Conservation (phyloP, 768 basidiomycete genomes). For the Trametes punicea region DNA sequence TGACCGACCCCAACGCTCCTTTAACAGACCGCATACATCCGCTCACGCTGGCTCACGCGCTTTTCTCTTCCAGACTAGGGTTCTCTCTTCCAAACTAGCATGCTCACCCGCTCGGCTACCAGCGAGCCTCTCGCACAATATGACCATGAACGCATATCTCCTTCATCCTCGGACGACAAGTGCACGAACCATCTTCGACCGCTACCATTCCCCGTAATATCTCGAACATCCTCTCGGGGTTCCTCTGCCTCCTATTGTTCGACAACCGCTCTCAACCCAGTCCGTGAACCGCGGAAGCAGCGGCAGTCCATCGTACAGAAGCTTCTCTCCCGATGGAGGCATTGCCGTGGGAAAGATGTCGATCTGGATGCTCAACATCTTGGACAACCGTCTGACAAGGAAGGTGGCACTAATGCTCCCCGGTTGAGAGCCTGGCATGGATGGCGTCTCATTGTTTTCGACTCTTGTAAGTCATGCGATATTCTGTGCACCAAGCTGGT, state of each 20-base stretch:
- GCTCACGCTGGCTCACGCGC: not conserved
- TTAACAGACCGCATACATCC: constrained; percentile 2
- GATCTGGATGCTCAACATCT: constrained; percentile 6
- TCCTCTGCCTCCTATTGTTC: constrained; percentile 24
- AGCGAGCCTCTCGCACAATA: constrained; percentile 15
- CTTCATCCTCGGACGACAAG: constrained; percentile 12
- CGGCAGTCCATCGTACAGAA: constrained; percentile 6
- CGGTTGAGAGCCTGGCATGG: constrained; percentile 37
- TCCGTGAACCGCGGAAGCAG: not conserved
- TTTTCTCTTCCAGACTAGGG: constrained; percentile 13
- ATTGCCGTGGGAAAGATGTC: not conserved
- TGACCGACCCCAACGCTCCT: constrained; percentile 13
- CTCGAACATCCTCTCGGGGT: constrained; percentile 19
- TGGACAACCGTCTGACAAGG: constrained; percentile 11
- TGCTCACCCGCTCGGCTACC: constrained; percentile 18
- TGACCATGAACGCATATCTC: constrained; percentile 8
- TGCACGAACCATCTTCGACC: constrained; percentile 9
- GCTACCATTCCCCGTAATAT: constrained; percentile 17
- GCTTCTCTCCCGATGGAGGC: constrained; percentile 7
- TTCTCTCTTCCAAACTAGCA: constrained; percentile 11
- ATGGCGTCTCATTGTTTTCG: constrained; percentile 51
- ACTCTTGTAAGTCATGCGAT: constrained; percentile 48
- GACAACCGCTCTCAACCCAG: constrained; percentile 21
- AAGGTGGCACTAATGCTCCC: not conserved
- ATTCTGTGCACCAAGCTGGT: not conserved